Conservation (phyloP, 1,284 basidiomycete genomes). For the Malassezia cuniculi region DNA sequence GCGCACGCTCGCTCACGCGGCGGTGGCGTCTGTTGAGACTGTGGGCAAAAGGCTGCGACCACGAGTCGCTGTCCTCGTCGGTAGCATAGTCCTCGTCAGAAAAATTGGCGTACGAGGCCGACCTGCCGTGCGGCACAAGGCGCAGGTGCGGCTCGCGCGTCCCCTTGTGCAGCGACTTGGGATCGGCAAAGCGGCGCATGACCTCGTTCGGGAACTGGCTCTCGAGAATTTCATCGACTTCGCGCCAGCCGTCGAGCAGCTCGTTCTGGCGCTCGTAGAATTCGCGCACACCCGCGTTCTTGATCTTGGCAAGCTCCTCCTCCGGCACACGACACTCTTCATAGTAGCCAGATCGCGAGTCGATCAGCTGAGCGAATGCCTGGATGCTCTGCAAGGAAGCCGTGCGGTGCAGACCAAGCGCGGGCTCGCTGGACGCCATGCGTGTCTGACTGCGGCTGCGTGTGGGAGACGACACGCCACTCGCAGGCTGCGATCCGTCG, state of each 20-base stretch:
- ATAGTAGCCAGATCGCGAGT: conserved; percentile 32
- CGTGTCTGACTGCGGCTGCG: no score
- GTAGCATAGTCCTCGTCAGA: conserved; percentile 25
- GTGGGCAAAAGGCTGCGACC: conserved; percentile 7
- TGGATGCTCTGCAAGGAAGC: conserved; percentile 33
- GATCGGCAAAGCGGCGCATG: conserved; percentile 27
- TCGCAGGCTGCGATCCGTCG: no score
- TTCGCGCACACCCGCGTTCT: conserved; percentile 18
- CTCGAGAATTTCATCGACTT: conserved; percentile 42
- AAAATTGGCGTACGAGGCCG: no score
- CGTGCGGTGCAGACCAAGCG: conserved; percentile 9
- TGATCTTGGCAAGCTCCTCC: conserved; percentile 19
- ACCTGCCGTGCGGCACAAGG: no score
- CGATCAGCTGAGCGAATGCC: conserved; percentile 31
- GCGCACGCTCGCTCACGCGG: conserved; percentile 13
- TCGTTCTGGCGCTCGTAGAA: conserved; percentile 37
- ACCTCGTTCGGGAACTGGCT: conserved; percentile 40
- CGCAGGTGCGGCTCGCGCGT: no score
- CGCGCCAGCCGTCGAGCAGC: conserved; percentile 38
- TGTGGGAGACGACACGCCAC: no score
- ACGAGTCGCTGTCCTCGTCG: conserved; percentile 21
- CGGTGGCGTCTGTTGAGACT: conserved; percentile 7
- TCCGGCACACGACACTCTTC: conserved; percentile 24
- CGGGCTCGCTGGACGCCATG: no score
- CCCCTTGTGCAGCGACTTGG: conserved; percentile 5